Percentiles rank a stretch among this genome's conserved stretches.
Evolutionary conservation across 805 yeast genomes (phyloP).

Genomic region (Grigorovia humatica): DNA sequence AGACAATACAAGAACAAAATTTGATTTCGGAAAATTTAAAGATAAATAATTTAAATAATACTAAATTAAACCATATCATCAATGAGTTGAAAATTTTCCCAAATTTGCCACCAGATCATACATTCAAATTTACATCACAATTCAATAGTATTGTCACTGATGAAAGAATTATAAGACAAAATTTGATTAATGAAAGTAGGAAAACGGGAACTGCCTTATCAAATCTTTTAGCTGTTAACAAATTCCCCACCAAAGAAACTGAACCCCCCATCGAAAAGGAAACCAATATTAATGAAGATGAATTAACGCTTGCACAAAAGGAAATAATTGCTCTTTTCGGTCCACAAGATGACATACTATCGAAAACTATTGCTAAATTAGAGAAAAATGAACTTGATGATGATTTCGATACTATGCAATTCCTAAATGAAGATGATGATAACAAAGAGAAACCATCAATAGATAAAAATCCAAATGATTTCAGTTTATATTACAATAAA

Average conservation of each 20-base stretch:
- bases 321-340: conserved; percentile 3
- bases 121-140: conserved; percentile 69
- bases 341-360: neutral
- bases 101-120: conserved; percentile 85
- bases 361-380: neutral
- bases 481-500: conserved; percentile 8
- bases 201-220: conserved; percentile 68
- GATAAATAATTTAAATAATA: neutral
- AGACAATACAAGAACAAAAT: neutral
- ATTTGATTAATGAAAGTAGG: conserved; percentile 70
- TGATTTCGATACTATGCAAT: neutral
- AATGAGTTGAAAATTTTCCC: conserved; percentile 60
- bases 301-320: neutral
- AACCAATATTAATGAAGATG: neutral
- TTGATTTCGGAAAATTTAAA: neutral
- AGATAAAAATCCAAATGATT: neutral
- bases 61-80: neutral
- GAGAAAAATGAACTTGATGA: neutral
- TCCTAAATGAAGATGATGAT: neutral
- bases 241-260: conserved; percentile 1
- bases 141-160: conserved; percentile 55
- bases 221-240: conserved; percentile 8
- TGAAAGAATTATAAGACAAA: conserved; percentile 58
- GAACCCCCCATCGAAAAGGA: too few species aligned
- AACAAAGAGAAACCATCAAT: neutral